Evolutionary conservation across 2,329 filamentous ascomycete genomes (phyloP).

Genomic region (Aureobasidium vineae): DNA sequence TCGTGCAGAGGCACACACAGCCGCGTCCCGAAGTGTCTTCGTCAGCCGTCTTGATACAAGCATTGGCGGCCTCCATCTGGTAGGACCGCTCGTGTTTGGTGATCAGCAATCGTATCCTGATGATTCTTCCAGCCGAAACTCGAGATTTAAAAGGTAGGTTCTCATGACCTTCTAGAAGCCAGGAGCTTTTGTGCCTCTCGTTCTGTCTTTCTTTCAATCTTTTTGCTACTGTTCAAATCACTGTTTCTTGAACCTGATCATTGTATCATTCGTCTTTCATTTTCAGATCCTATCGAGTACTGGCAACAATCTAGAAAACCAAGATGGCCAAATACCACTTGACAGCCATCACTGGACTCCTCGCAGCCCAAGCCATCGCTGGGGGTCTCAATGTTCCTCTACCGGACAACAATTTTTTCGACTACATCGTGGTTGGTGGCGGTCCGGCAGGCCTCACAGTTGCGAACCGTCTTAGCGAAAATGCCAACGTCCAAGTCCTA

Average conservation of each 20-base stretch:
- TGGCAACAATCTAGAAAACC: not conserved
- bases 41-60: constrained; percentile 15
- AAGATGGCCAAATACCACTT: not conserved
- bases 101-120: constrained; percentile 5
- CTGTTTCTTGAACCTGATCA: not conserved
- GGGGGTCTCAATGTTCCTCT: constrained; percentile 28
- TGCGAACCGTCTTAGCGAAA: constrained; percentile 35
- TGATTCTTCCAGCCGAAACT: not conserved
- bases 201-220: not conserved
- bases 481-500: constrained; percentile 35
- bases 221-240: not conserved
- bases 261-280: not conserved
- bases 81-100: constrained; percentile 17
- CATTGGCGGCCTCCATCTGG: constrained; percentile 11
- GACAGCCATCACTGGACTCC: constrained; percentile 8
- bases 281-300: not conserved
- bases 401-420: constrained; percentile 28
- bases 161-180: not conserved
- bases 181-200: constrained; percentile 8
- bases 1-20: constrained; percentile 18
- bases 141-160: constrained; percentile 13
- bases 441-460: constrained; percentile 37
- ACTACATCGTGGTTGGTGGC: constrained; percentile 36
- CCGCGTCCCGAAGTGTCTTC: not conserved
- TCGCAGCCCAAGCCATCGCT: constrained; percentile 15